Conservation (phyloP, 225 moss, liverwort and hornwort genomes). For the Rhytidiadelphus loreus region DNA sequence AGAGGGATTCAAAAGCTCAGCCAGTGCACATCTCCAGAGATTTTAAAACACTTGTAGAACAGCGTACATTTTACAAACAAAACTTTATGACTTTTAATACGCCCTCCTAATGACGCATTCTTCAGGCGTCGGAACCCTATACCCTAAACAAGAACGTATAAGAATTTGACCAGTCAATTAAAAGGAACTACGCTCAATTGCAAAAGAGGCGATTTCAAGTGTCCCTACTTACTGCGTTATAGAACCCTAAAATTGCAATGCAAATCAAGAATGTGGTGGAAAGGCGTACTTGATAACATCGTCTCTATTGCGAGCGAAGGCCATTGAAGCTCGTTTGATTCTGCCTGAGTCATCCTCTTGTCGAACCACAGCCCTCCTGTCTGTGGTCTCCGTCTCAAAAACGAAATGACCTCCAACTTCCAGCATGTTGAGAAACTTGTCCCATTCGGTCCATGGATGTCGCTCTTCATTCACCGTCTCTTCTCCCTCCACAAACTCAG, state of each 20-base stretch:
- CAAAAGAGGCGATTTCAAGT: no score
- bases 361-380: constrained; percentile 7
- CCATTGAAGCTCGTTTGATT: constrained; percentile 78
- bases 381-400: constrained; percentile 19
- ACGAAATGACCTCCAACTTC: constrained; percentile 34
- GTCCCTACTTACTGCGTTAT: background rate
- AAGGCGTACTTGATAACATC: constrained; percentile 56
- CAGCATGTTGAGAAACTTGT: constrained; percentile 22
- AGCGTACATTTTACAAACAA: background rate
- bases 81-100: background rate
- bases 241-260: background rate
- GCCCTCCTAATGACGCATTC: background rate
- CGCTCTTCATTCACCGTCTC: background rate
- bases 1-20: background rate
- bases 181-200: background rate
- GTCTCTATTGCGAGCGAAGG: constrained; percentile 76
- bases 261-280: background rate
- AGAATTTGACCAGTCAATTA: background rate
- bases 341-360: constrained; percentile 28
- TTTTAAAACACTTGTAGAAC: background rate
- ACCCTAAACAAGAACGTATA: background rate
- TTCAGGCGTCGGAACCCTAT: background rate
- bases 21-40: background rate
- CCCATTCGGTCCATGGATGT: constrained; percentile 43
- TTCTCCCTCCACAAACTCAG: background rate